Evolutionary conservation across 73 alveolate genomes (phyloP), one percentile per base, ranked within the genome.

Genomic region (Paramecium tetraurelia): DNA sequence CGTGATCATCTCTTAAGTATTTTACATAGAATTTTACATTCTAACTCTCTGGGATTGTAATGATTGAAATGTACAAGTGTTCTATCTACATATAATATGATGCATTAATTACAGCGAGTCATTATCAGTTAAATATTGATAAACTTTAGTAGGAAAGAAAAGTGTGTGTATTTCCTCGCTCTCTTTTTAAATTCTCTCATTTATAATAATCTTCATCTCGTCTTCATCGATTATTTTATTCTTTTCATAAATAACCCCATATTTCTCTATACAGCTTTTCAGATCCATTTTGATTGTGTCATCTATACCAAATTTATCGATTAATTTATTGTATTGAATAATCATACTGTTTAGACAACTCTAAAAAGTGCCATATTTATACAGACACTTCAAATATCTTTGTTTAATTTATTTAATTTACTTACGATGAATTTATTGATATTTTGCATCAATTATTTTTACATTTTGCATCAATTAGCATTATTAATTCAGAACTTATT

Each of bases 331-430:
- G 59, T 35, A 40, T 72, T 72, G 40, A 5, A 20, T 24, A 12
- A 72, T 72, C 86, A 72, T 36, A 21, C 46, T 72, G 5, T 58
- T 72, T 36, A 72, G 86, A 38, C 86, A 72, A 72, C 86, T 72
- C 40, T 72, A 72, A 72, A 12, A 72, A 36, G 40, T 72, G 2
- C 86, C 86, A 72, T 72, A 72, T 72, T 72, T 72, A 20, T 72
- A 72, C 0, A 72, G 59, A 72, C 86, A 72, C 27, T 72, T 72
- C 7, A 72, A 38, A 72, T 72, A 72, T 72, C 86, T 72, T 20
- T 12, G 46, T 36, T 72, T 16, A 36, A 16, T 12, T 12, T 36
- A 38, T 53, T 53, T 16, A 72, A 5, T 29, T 72, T 72, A 72
- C 86, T 72, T 72, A 36, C 86, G 57, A 36, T 36, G 46, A 20